Evolutionary conservation across 2,329 filamentous ascomycete species (phyloP).

Genomic region (Cladosporium colombiae): DNA sequence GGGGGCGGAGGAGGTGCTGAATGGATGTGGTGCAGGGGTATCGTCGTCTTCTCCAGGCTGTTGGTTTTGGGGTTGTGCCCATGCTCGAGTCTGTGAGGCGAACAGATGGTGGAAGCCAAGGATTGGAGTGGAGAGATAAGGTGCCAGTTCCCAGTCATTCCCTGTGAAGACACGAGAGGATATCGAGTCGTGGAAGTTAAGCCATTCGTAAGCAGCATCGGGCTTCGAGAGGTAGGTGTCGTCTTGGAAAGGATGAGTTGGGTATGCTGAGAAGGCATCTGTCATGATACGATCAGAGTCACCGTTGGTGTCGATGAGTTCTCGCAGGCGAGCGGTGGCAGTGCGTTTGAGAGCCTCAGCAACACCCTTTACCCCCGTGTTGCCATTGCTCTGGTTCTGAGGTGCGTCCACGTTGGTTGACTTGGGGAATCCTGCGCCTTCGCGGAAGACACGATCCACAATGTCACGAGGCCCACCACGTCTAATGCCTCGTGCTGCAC

Average conservation of each 20-base stretch:
- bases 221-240: slow-evolving; percentile 90
- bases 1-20: slow-evolving; percentile 78
- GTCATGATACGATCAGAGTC: slow-evolving; percentile 77
- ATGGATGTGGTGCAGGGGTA: slow-evolving; percentile 57
- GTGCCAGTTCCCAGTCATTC: slow-evolving; percentile 89
- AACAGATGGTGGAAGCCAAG: slow-evolving; percentile 92
- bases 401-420: slow-evolving; percentile 37
- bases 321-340: slow-evolving; percentile 68
- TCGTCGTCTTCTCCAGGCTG: slow-evolving; percentile 39
- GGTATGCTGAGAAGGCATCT: slow-evolving; percentile 85
- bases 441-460: slow-evolving; percentile 74
- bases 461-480: slow-evolving; percentile 73
- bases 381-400: slow-evolving; percentile 22
- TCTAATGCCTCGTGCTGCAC: slow-evolving; percentile 69
- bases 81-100: slow-evolving; percentile 65
- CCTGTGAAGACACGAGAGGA: slow-evolving; percentile 75
- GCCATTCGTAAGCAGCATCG: slow-evolving; percentile 84
- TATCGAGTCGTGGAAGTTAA: slow-evolving; percentile 86
- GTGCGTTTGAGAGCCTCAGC: slow-evolving; percentile 71
- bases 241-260: slow-evolving; percentile 86
- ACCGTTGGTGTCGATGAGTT: slow-evolving; percentile 77
- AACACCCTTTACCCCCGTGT: slow-evolving; percentile 58
- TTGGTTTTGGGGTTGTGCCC: slow-evolving; percentile 48
- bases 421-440: slow-evolving; percentile 75
- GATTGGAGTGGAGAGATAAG: slow-evolving; percentile 83